phyloP scores from a whole-genome alignment of 768 basidiomycete species.

The Collybiopsis confluens region DNA sequence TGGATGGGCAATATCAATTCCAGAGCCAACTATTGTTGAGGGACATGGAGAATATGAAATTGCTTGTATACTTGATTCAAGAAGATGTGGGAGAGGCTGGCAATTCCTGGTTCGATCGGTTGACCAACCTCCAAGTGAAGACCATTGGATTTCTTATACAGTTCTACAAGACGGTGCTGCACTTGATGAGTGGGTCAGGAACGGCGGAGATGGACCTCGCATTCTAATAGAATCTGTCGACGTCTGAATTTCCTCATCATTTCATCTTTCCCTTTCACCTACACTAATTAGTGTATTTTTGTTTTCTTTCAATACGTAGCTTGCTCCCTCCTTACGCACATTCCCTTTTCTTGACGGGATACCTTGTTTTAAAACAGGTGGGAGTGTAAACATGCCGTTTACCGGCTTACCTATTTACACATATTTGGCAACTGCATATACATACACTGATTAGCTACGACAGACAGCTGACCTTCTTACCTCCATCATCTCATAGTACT shows the following conservation, averaged over 20 bases:
- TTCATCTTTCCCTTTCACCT: too few relatives aligned
- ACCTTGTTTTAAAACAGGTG: background rate
- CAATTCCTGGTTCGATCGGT: slow-evolving; percentile 27
- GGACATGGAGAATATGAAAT: slow-evolving; percentile 20
- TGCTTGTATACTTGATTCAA: slow-evolving; percentile 23
- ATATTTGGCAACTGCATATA: too few relatives aligned
- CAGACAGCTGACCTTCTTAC: too few relatives aligned
- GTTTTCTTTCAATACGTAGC: too few relatives aligned
- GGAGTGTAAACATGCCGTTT: background rate
- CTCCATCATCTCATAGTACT: too few relatives aligned
- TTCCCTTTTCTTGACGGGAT: too few relatives aligned
- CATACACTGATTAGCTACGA: too few relatives aligned
- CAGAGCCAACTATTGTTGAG: slow-evolving; percentile 16
- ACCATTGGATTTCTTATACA: slow-evolving; percentile 22
- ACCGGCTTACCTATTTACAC: too few relatives aligned
- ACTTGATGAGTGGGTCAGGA: slow-evolving; percentile 13
- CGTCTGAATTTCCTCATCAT: too few relatives aligned
- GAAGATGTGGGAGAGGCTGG: slow-evolving; percentile 13
- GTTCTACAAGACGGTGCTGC: slow-evolving; percentile 17
- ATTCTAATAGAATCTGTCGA: background rate
- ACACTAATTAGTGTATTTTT: too few relatives aligned
- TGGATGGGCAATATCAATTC: too few relatives aligned
- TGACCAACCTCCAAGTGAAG: slow-evolving; percentile 19
- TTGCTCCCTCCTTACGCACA: too few relatives aligned
- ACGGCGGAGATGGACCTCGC: background rate